Conservation (phyloP, 495 filamentous ascomycete species). For the Pseudomonodictys pantanalensis region DNA sequence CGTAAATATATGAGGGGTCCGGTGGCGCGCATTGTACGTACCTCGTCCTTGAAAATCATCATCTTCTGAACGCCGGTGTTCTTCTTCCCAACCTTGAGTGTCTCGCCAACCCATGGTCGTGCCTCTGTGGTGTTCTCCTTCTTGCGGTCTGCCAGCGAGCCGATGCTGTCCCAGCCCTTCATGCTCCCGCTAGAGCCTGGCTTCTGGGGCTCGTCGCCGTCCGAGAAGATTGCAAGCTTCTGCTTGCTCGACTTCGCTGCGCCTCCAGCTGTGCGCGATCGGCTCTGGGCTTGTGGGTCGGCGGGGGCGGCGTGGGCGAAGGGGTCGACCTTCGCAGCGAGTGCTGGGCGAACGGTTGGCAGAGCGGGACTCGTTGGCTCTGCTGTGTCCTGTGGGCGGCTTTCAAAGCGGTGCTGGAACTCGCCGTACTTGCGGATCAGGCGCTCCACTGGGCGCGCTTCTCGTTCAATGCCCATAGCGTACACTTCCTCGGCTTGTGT, state of each 20-base stretch:
- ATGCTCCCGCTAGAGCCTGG: constrained; percentile 39
- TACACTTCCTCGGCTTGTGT: constrained; percentile 92
- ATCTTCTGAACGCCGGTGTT: constrained; percentile 73
- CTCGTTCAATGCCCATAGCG: constrained; percentile 77
- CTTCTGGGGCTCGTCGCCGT: constrained; percentile 55
- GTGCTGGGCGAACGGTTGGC: constrained; percentile 75
- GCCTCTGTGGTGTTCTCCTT: constrained; percentile 90
- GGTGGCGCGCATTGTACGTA: constrained; percentile 54
- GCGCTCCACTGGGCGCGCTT: constrained; percentile 78
- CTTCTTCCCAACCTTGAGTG: constrained; percentile 79
- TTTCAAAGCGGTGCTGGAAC: constrained; percentile 74
- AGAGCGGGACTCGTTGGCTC: constrained; percentile 83
- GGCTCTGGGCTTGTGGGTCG: constrained; percentile 66
- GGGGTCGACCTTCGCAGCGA: constrained; percentile 82
- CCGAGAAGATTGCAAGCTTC: constrained; percentile 93
- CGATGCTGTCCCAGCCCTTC: constrained; percentile 91
- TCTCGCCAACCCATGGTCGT: constrained; percentile 90
- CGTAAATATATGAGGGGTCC: constrained; percentile 71
- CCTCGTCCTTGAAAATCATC: constrained; percentile 92
- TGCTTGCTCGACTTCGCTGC: constrained; percentile 62
- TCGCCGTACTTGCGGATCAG: constrained; percentile 84
- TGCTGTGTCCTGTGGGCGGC: constrained; percentile 54
- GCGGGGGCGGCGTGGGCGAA: constrained; percentile 54
- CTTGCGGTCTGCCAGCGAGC: constrained; percentile 76
- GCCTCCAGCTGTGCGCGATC: constrained; percentile 46